Base-by-base conservation (phyloP, 495 filamentous ascomycete species). In the Podospora bellae-mahoneyi region DNA sequence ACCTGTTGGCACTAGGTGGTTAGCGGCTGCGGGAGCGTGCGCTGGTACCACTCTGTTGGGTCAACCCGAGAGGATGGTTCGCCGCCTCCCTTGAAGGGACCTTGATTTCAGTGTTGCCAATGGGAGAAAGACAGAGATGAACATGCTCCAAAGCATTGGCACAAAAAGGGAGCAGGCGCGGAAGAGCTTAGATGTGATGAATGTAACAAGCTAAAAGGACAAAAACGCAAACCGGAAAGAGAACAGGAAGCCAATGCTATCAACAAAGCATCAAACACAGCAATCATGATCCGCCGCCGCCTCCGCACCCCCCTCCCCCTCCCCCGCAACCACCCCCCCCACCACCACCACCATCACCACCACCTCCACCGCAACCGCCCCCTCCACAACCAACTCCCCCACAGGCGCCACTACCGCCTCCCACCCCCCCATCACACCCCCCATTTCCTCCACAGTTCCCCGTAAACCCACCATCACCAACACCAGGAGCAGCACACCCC, bases 361-460 rank as follows among this genome's bases (percentile, higher is more conserved):
- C 83, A 16, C 86, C 84, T n/a, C 75, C 83, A 16, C 80, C 86
- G 0, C 81, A 84, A 76, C 86, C 85, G 3, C 61, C 23, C 20
- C 66, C 62, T 39, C 80, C 79, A 13, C 84, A 61, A 4, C 39
- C 16, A 60, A 32, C 80, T 3, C 72, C 74, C 23, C 84, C 84
- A 67, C 80, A 83, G 70, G 84, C 84, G 9, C 78, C 76, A 0
- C 85, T 84, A 44, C 83, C 83, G 15, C 86, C 84, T 18, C 75
- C 63, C 20, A 68, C 28, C 53, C 56, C 68, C 30, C 18, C 15
- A 69, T 34, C 57, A 19, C 19, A 26, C 39, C 13, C n/a, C 10
- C 23, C 44, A 13, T 9, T 15, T 34, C 16, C n/a, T 56, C 48
- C 18, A 39, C 53, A n/a, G 13, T 26, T 19, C 62, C 20, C 62